Evolutionary conservation across 257 asterid species (phyloP).

Genomic region (Forsythia suspensa): DNA sequence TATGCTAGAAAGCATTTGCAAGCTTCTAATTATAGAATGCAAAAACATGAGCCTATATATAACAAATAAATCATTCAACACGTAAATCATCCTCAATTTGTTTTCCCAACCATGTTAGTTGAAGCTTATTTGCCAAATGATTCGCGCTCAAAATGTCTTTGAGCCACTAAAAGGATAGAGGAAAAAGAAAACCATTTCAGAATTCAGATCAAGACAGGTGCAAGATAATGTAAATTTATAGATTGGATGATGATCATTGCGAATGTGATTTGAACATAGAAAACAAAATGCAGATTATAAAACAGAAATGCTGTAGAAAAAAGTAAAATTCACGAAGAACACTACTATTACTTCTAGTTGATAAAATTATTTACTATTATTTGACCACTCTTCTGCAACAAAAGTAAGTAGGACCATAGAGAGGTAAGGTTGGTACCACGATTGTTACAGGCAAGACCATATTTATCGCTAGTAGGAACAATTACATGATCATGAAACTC

Average conservation of each 20-base stretch:
- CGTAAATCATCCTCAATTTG: neutral
- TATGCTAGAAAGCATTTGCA: neutral
- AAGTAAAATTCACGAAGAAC: neutral
- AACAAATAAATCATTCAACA: neutral
- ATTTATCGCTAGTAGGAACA: constrained; percentile 32
- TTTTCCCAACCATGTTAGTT: neutral
- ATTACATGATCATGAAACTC: constrained; percentile 57
- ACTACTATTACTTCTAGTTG: neutral
- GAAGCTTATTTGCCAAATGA: neutral
- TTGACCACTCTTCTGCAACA: neutral
- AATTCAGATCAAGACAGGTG: neutral
- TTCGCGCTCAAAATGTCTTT: neutral
- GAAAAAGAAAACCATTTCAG: neutral
- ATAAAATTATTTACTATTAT: neutral
- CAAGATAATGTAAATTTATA: neutral
- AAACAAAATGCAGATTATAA: neutral
- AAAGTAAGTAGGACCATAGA: no score
- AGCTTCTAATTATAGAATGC: neutral
- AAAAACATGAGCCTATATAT: neutral
- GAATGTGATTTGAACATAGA: neutral
- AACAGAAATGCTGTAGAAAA: neutral
- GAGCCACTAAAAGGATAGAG: neutral
- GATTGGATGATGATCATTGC: neutral
- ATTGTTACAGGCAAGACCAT: constrained; percentile 28
- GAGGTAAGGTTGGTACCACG: constrained; percentile 39